Evolutionary conservation across 192 early-diverging fungal genomes (phyloP), one percentile per base, ranked within the genome.

Genomic region (Umbelopsis vinacea): DNA sequence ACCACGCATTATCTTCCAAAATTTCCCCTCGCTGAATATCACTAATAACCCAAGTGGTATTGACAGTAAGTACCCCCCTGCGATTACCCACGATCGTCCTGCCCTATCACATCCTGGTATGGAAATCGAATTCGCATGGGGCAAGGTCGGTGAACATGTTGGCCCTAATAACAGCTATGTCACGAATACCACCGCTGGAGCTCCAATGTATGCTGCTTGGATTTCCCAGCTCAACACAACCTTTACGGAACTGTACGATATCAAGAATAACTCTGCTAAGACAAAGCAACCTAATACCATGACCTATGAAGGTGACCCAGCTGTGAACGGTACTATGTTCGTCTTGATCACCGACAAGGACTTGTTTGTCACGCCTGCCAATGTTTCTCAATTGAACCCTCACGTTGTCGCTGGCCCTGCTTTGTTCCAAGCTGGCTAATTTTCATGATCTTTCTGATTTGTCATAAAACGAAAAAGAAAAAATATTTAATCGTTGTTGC

Each of bases 261-360:
- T 78, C 55, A 15, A 40, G 46, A n/a, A 24, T 15, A 63, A 79
- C 10, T 24, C 47, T 40, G 70, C 71, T 23, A 76, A 24, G 46
- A 76, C 70, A 57, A 70, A 68, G 45, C 78, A 79, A 63, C 78
- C 78, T 50, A 68, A 76, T 5, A 73, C 57, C 8, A 46, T 46
- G 2, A 79, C 68, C 45, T 57, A 54, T 48, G 69, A 50, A 24
- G 78, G 71, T 9, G 69, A 77, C 14, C 75, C 70, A 15, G 70
- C 74, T 69, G 71, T 79, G 40, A 79, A 79, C 55, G 68, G 75
- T 23, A 79, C 78, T 24, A 76, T 79, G 26, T 79, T 79, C 48
- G 63, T 76, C 29, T 67, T 60, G 38, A 71, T 79, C 38, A 67
- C 70, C 0, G 78, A 79, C 40, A 57, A 60, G 12, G 68, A 75